Conservation (phyloP, 129 eudicot species). For the Scalesia atractyloides region DNA sequence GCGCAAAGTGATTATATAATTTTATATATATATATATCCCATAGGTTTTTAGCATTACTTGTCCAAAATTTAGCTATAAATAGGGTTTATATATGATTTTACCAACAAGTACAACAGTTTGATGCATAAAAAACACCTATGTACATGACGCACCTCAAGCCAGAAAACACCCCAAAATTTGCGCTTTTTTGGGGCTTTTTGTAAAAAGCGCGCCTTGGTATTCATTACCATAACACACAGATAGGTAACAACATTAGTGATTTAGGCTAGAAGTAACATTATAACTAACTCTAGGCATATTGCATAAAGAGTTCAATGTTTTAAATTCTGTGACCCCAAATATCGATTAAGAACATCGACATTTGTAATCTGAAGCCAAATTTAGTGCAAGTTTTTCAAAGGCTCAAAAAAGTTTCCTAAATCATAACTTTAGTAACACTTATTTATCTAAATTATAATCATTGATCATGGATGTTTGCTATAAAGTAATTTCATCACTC, state of each 20-base stretch:
- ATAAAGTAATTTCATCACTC: not conserved
- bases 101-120: too few relatives aligned
- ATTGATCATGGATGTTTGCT: not conserved
- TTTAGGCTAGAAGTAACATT: not conserved
- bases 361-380: not conserved
- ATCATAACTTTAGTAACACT: not conserved
- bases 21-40: too few relatives aligned
- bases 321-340: not conserved
- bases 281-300: not conserved
- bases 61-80: too few relatives aligned
- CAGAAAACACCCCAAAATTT: too few relatives aligned
- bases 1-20: too few relatives aligned
- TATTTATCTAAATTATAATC: not conserved
- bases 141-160: too few relatives aligned
- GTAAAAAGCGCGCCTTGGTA: not conserved
- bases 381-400: not conserved
- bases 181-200: too few relatives aligned
- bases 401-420: not conserved
- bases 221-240: not conserved
- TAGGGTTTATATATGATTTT: too few relatives aligned
- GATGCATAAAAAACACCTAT: too few relatives aligned
- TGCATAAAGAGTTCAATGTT: not conserved
- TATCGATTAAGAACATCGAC: not conserved
- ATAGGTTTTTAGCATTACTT: too few relatives aligned
- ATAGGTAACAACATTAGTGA: not conserved